phyloP scores from a whole-genome alignment of 495 filamentous ascomycete species.

The Penicillium crystallinum region DNA sequence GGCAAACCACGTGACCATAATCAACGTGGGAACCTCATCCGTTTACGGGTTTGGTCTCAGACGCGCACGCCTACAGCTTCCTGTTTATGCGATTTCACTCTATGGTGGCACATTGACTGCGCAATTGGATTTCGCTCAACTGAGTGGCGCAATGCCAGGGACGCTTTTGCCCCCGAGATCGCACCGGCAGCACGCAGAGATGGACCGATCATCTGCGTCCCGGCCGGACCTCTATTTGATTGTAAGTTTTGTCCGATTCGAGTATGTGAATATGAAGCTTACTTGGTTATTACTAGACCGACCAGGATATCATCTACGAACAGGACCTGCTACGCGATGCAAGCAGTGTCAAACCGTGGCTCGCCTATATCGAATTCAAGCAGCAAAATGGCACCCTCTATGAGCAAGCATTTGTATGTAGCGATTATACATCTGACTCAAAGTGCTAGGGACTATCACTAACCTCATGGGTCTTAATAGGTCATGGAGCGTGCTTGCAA shows the following conservation, averaged over 20 bases:
- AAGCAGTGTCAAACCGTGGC: slow-evolving; percentile 88
- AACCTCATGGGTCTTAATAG: slow-evolving; percentile 18
- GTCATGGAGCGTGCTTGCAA: slow-evolving; percentile 83
- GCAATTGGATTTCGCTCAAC: slow-evolving; percentile 39
- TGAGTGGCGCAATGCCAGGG: slow-evolving; percentile 55
- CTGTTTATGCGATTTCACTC: slow-evolving; percentile 23
- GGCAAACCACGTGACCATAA: slow-evolving; percentile 25
- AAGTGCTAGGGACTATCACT: slow-evolving; percentile 1
- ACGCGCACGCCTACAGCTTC: slow-evolving; percentile 26
- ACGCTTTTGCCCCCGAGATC: slow-evolving; percentile 55
- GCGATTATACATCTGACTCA: not conserved
- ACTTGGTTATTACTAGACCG: slow-evolving; percentile 46
- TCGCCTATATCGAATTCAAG: slow-evolving; percentile 92
- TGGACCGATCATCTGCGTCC: slow-evolving; percentile 42
- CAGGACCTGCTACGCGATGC: slow-evolving; percentile 87
- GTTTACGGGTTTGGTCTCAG: slow-evolving; percentile 14
- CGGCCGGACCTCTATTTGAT: slow-evolving; percentile 70
- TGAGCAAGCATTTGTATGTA: slow-evolving; percentile 81
- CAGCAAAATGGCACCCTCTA: slow-evolving; percentile 76
- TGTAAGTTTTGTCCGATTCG: slow-evolving; percentile 46
- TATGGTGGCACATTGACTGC: slow-evolving; percentile 30
- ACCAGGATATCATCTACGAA: slow-evolving; percentile 91
- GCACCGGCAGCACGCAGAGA: slow-evolving; percentile 46
- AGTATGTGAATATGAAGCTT: slow-evolving; percentile 6
- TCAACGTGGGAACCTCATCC: slow-evolving; percentile 25